Evolutionary conservation across 108 stramenopile species (phyloP).

Genomic region (Cyclostephanos invisitatus): DNA sequence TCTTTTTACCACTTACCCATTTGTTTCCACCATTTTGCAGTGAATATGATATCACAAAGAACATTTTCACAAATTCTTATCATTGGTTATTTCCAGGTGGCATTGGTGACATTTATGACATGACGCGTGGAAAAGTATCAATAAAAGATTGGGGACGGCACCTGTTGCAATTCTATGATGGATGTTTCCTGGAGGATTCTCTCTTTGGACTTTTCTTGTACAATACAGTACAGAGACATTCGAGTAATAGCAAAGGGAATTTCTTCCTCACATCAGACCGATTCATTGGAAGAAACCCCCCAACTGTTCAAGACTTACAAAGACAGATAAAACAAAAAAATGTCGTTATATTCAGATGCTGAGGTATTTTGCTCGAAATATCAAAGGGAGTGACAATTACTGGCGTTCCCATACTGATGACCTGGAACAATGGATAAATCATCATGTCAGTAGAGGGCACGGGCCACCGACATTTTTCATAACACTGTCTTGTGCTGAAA

Average conservation of each 20-base stretch:
- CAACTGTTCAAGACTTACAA: conserved; percentile 26
- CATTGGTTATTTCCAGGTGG: too few species aligned
- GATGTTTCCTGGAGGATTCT: conserved; percentile 17
- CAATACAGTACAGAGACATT: conserved; percentile 17
- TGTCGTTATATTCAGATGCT: conserved; percentile 1
- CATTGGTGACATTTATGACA: conserved; percentile 26
- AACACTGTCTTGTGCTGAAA: conserved; percentile 38
- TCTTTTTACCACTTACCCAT: too few species aligned
- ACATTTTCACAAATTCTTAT: too few species aligned
- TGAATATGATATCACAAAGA: too few species aligned
- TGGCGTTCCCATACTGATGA: conserved; percentile 22
- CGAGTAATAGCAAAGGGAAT: conserved; percentile 11
- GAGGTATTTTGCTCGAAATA: background rate
- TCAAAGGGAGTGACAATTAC: conserved; percentile 22
- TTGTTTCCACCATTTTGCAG: too few species aligned
- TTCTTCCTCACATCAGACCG: conserved; percentile 14
- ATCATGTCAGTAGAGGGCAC: conserved; percentile 24
- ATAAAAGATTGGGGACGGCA: conserved; percentile 20
- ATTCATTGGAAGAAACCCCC: background rate
- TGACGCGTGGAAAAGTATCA: conserved; percentile 2
- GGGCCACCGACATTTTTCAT: conserved; percentile 40
- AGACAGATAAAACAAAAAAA: conserved; percentile 11
- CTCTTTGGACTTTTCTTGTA: conserved; percentile 17
- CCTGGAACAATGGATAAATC: conserved; percentile 36
- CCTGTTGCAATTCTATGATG: conserved; percentile 25